Base-by-base conservation (phyloP, 2,329 filamentous ascomycete genomes). In the Talaromyces sp. region DNA sequence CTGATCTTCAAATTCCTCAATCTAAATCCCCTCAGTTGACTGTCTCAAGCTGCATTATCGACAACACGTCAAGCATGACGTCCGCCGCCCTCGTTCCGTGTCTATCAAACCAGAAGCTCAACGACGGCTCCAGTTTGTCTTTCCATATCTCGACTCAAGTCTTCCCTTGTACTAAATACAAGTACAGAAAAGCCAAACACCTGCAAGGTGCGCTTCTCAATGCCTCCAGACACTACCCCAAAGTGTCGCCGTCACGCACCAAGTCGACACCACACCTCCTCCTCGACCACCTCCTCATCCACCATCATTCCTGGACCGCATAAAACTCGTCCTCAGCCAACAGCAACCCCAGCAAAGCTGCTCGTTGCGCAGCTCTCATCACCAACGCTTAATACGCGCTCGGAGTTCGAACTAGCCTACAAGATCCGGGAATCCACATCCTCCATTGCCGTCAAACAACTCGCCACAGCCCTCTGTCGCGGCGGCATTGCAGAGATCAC, bases 321-420 rank as follows among this genome's bases (percentile, higher is more conserved):
- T 39, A 39, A 55, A 11, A 16, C 52, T 5, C 52, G 16, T 7
- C 23, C 6, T n/a, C 14, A 5, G 46, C 23, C 46, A 28, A 14
- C 46, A 31, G 7, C 23, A 9, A 40, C 54, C 9, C 21, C 54
- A 25, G 21, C 37, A 14, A 25, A 31, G 18, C 1, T 55, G 1
- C 46, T 54, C 2, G 50, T 54, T 1, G 59, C 39, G 1, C 59
- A 61, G 9, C 37, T 61, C 5, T 16, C 37, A n/a, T 52, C 39
- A 11, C 48, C 58, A 37, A 44, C 35, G 0, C 23, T 25, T 31
- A 57, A 46, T 16, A 56, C 50, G 16, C 60, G 60, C 40, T 25
- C 60, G 0, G 52, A 62, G 11, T 62, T 62, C 16, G 60, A 62
- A 6, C n/a, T 62, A 16, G 60, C 54, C 11, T 57, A 62, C 52